Base-by-base conservation (phyloP, 208 protist genomes). In the Trypanosoma lewisi region DNA sequence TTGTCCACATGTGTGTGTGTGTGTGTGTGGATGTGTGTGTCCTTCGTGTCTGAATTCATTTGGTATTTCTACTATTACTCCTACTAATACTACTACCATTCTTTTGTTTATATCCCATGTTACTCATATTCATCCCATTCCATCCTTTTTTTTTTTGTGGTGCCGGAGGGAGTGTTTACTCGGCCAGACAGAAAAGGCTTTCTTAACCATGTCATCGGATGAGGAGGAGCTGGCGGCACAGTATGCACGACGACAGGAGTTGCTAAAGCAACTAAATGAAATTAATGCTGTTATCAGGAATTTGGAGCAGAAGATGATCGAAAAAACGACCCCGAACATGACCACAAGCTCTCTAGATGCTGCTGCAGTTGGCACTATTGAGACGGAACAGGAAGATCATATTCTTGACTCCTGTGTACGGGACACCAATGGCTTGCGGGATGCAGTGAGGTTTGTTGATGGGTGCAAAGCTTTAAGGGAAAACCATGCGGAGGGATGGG, bases 181-280 rank as follows among this genome's bases (percentile, higher is more conserved):
- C n/a, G n/a, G n/a, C n/a, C n/a, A n/a, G n/a, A n/a, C n/a, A n/a
- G n/a, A 28, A 9, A 52, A 9, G 9, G 47, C 47, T 30, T 16
- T 52, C n/a, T n/a, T n/a, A n/a, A 53, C 31, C 23, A 73, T 85
- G 83, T 67, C 61, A 11, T 71, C 64, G 7, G 75, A 91, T 45
- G 89, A 96, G 48, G 85, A 88, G 19, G 64, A 47, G 19, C 60
- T 96, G 9, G 81, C 77, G 2, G 73, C 64, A 19, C 82, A 93
- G 31, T 96, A 96, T 71, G 64, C 81, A 14, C 77, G 77, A 42
- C 77, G 89, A 7, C 80, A 91, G 55, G 75, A 89, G 50, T 65
- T 96, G 12, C 54, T 93, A 37, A 91, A 89, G 63, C 67, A 96
- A 51, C 75, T 96, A 0, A 63, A 73, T 12, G 89, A 96, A 42